Evolutionary conservation across 2,329 filamentous ascomycete genomes (phyloP).

Genomic region (Aspergillus sp.): DNA sequence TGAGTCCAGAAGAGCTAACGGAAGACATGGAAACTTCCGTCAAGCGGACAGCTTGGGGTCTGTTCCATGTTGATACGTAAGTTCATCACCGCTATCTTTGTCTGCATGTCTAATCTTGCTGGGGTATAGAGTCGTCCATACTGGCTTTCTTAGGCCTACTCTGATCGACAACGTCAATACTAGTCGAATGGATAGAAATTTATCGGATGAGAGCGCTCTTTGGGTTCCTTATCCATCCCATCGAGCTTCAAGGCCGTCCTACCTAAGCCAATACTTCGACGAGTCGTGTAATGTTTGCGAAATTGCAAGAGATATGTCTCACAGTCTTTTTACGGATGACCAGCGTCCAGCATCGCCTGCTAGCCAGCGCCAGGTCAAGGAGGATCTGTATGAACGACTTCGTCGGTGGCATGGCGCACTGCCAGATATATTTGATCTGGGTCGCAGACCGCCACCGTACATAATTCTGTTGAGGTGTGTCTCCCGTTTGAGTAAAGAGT

Average conservation of each 20-base stretch:
- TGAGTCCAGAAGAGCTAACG: conserved; percentile 18
- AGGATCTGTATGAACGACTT: conserved; percentile 25
- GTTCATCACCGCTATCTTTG: conserved; percentile 3
- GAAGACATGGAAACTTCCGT: conserved; percentile 27
- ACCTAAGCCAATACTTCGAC: conserved; percentile 27
- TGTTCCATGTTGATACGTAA: conserved; percentile 37
- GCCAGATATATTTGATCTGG: conserved; percentile 22
- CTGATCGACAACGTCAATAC: conserved; percentile 31
- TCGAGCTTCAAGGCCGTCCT: conserved; percentile 19
- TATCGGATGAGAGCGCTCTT: conserved; percentile 12
- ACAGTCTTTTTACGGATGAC: conserved; percentile 23
- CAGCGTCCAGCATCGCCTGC: conserved; percentile 1
- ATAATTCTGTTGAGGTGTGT: conserved; percentile 27
- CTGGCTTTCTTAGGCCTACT: conserved; percentile 30
- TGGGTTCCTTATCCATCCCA: conserved; percentile 32
- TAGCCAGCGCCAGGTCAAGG: conserved; percentile 16
- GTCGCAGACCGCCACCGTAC: conserved; percentile 26
- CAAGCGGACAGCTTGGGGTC: conserved; percentile 30
- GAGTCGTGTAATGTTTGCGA: conserved; percentile 29
- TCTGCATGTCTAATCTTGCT: background rate
- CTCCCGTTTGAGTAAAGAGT: background rate
- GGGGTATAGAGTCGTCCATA: conserved; percentile 25
- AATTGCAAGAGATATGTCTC: conserved; percentile 32
- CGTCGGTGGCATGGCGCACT: conserved; percentile 25
- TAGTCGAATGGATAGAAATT: conserved; percentile 11